Evolutionary conservation across 2,329 filamentous ascomycete species (phyloP), one percentile per base, ranked within the genome.

Genomic region (Beauveria sp.): DNA sequence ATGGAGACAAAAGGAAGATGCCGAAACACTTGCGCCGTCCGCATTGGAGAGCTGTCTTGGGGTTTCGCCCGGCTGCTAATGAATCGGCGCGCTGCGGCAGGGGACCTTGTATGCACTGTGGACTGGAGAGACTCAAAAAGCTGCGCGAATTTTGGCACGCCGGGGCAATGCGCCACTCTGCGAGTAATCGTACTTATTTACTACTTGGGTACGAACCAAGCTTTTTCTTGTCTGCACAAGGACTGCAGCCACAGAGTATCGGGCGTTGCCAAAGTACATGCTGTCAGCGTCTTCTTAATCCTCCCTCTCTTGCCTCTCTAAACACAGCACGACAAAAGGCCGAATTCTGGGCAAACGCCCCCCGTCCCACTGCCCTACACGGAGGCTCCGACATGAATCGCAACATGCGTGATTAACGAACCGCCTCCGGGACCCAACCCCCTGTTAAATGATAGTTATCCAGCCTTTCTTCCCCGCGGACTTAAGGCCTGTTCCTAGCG

Each of bases 121-220:
- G 20, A 18, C 52, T 43, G 22, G 9, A 22, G 8, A 28, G 37
- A 22, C 14, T 9, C 14, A 14, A 16, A 18, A 26, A 20, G 22
- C 43, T 57, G 55, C 55, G 55, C 55, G 55, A 57, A 57, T 57
- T 57, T 57, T 30, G 40, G 44, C 34, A 54, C 34, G 22, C 22
- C 50, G 20, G 22, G 12, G 34, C 51, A 34, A 20, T 34, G 37
- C 24, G 50, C 12, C 26, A 52, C 16, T 20, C 28, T 20, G 24
- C 34, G 34, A 37, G 34, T 37, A 16, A 37, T 37, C 34, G 14
- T 5, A 37, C 34, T 37, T 5, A 37, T 12, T 37, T 37, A 14
- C 12, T 37, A 37, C 34, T 37, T 37, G 12, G 12, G 34, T 37
- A 37, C 12, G 12, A 14, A 6, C 34, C 12, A 37, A 14, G 34